Conservation (phyloP, 306 rosid genomes). For the Quercus mongolica region DNA sequence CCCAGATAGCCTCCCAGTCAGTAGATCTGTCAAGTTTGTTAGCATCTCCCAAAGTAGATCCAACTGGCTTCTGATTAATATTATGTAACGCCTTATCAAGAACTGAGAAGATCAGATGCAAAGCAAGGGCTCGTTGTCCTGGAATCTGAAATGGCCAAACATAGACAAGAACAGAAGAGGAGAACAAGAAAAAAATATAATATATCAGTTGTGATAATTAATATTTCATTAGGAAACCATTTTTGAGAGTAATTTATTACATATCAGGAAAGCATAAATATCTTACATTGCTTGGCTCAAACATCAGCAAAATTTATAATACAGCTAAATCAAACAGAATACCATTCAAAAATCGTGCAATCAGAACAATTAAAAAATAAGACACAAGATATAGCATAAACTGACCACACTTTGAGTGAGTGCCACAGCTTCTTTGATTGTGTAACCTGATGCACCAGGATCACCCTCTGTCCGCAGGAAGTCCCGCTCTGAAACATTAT, state of each 20-base stretch:
- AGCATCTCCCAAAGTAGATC: constrained; percentile 29
- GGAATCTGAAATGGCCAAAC: constrained; percentile 55
- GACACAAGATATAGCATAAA: constrained; percentile 24
- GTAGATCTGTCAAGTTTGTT: constrained; percentile 38
- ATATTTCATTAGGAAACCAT: neutral
- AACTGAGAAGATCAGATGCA: constrained; percentile 64
- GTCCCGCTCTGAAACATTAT: constrained; percentile 62
- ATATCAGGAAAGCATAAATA: constrained; percentile 3
- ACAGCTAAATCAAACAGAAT: constrained; percentile 16
- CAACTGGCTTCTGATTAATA: constrained; percentile 41
- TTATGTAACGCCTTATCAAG: constrained; percentile 69
- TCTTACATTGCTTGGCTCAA: constrained; percentile 2
- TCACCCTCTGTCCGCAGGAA: constrained; percentile 89
- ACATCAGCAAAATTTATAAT: neutral
- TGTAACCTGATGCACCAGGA: constrained; percentile 88
- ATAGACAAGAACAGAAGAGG: neutral
- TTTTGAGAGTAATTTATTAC: neutral
- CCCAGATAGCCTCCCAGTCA: constrained; percentile 96
- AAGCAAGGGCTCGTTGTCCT: constrained; percentile 83
- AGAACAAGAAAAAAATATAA: neutral
- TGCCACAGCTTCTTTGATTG: constrained; percentile 82
- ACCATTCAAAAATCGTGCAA: neutral
- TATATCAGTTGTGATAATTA: neutral
- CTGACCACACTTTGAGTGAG: constrained; percentile 91
- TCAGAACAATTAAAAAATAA: neutral